These are phyloP conservation scores for Candolleomyces efflorescens DNA, from an alignment of 768 basidiomycete species.

Conservation along the genomic window DNA sequence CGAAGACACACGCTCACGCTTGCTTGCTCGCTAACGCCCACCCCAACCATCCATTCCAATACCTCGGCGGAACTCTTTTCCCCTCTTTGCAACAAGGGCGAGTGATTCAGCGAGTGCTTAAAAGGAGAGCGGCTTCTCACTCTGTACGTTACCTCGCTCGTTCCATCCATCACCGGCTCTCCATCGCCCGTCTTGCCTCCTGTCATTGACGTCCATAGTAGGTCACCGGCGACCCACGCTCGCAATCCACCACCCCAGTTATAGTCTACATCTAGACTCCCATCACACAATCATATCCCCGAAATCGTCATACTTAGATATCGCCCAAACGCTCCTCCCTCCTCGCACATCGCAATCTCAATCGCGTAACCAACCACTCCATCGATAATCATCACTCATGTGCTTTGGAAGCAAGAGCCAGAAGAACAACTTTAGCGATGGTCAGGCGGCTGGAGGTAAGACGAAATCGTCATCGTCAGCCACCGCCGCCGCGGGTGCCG, in stretches of 20 bases:
- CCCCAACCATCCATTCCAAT: too few species aligned
- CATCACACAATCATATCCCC: too few species aligned
- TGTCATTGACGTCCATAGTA: too few species aligned
- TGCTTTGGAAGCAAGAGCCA: constrained; percentile 30
- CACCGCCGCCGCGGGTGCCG: constrained; percentile 11
- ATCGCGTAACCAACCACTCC: not conserved
- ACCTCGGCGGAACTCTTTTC: not conserved
- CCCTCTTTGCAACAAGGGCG: not conserved
- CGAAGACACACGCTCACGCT: not conserved
- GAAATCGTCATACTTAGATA: not conserved
- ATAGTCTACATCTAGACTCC: too few species aligned
- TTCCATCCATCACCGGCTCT: not conserved
- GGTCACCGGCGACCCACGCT: too few species aligned
- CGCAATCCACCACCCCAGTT: too few species aligned
- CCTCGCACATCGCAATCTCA: not conserved
- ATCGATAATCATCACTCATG: constrained; percentile 16
- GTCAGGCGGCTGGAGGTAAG: constrained; percentile 13
- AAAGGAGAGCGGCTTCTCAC: not conserved
- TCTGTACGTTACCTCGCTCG: not conserved
- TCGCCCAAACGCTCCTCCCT: not conserved
- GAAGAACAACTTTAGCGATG: constrained; percentile 27
- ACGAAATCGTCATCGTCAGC: constrained; percentile 3
- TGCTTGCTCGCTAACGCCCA: not conserved
- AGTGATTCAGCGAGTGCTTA: not conserved
- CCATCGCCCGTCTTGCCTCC: too few species aligned